Percentiles rank a stretch among this genome's conserved stretches.
Conservation (phyloP, 2,329 filamentous ascomycete genomes). For the Aspergillus calidoustus region DNA sequence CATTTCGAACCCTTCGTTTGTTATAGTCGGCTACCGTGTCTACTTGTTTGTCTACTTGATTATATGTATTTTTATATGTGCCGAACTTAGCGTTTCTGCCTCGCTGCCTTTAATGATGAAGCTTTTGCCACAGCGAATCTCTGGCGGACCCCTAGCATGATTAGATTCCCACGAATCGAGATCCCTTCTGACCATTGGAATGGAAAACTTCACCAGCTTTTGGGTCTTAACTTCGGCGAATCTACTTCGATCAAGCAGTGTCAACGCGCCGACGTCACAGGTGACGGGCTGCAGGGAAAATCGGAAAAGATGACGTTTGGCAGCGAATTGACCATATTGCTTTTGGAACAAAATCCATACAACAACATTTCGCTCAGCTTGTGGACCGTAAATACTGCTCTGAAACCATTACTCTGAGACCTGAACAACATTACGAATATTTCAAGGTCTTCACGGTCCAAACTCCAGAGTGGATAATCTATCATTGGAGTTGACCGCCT, state of each 20-base stretch:
- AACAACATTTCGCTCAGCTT: not conserved
- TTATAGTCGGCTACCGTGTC: slow-evolving; percentile 11
- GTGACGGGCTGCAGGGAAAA: no score
- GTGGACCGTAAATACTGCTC: not conserved
- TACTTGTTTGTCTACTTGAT: slow-evolving; percentile 13
- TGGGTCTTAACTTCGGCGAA: not conserved
- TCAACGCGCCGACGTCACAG: not conserved
- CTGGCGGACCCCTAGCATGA: not conserved
- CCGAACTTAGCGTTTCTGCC: slow-evolving; percentile 21
- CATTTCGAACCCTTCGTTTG: slow-evolving; percentile 1
- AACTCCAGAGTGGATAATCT: not conserved
- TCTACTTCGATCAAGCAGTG: no score
- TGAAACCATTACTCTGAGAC: not conserved
- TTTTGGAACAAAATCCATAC: not conserved
- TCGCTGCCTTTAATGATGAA: slow-evolving; percentile 20
- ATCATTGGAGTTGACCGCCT: slow-evolving; percentile 15
- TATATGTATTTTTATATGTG: slow-evolving; percentile 22
- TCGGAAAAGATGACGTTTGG: not conserved
- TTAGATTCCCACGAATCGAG: no score
- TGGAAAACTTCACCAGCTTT: not conserved
- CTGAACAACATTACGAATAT: no score
- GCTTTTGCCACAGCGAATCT: not conserved
- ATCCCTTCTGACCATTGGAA: not conserved
- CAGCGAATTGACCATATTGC: not conserved
- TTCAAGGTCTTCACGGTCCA: not conserved